Conservation (phyloP, 2,329 filamentous ascomycete species). For the Penicillium sp. region DNA sequence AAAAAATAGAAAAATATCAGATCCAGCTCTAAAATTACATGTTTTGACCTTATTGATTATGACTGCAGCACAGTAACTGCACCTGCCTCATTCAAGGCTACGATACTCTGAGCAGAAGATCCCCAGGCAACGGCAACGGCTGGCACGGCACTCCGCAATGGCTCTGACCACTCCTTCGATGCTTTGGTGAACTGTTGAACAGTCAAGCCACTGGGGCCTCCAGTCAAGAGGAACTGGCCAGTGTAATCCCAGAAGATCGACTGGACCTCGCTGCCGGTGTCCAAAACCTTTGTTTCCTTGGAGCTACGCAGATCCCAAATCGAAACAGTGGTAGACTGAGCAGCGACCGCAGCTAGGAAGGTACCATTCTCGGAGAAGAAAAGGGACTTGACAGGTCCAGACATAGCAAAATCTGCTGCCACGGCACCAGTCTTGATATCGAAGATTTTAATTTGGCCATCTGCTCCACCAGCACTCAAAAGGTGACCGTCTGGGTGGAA, state of each 20-base stretch:
- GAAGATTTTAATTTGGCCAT: constrained; percentile 83
- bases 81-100: constrained; percentile 73
- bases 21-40: constrained; percentile 27
- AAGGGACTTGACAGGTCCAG: constrained; percentile 69
- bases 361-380: constrained; percentile 95
- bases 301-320: constrained; percentile 92
- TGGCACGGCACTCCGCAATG: constrained; percentile 71
- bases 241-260: constrained; percentile 89
- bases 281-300: constrained; percentile 77
- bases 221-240: constrained; percentile 85
- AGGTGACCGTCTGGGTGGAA: constrained; percentile 98
- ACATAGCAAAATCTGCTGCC: constrained; percentile 69
- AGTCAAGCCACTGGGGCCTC: constrained; percentile 74
- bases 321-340: constrained; percentile 74
- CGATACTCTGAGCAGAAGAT: constrained; percentile 67
- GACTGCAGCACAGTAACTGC: constrained; percentile 66
- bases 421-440: constrained; percentile 77
- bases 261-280: constrained; percentile 75
- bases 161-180: constrained; percentile 85
- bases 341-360: constrained; percentile 83
- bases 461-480: constrained; percentile 76
- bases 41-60: constrained; percentile 24
- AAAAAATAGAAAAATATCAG: constrained; percentile 8
- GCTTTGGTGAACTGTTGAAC: constrained; percentile 89
- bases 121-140: constrained; percentile 78